Evolutionary conservation across 345 rosid species (phyloP), one percentile per base, ranked within the genome.

Genomic region (Aquilaria yunnanensis): DNA sequence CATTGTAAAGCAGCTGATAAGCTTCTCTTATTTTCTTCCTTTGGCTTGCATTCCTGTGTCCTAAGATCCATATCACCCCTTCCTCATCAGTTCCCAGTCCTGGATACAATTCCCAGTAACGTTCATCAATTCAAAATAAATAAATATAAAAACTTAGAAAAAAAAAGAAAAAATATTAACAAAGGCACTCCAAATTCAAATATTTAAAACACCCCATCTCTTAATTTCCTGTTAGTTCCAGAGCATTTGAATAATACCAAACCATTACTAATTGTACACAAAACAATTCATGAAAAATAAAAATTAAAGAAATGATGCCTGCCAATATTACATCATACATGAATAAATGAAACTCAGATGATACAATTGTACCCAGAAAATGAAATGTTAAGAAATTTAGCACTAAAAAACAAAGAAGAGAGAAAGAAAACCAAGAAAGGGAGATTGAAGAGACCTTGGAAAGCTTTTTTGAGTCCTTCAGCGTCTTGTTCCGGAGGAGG

Each of bases 51-150:
- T 83, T 80, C 79, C 99, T 75, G 65, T 70, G 78, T 6, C 99
- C 96, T 23, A 94, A 71, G 12, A 86, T 62, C 71, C 66, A 47
- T 68, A 80, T 85, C 23, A 90, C 47, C 10, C 72, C 83, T 43
- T 82, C 80, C 81, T 85, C 96, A 60, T 90, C 91, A 12, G 92
- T 86, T 61, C 96, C 95, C 68, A 79, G 62, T 64, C 99, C 97
- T 94, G 57, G 10, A 67, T 10, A 57, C 61, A 63, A 66, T 29
- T 7, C 51, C 61, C 57, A 57, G 8, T 12, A 41, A 53, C 54
- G 65, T 7, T 55, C 14, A 34, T 13, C 23, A 23, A 23, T 23
- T 23, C 23, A 23, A 23, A 23, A 23, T 23, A 23, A 23, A 23
- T 23, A 23, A 23, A 23, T 23, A 23, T 23, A 23, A 23, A 23